Percentiles rank a stretch among this genome's conserved stretches.
These are phyloP conservation scores for Saccharum officinarum DNA, from an alignment of 176 grass and related monocot species.

Conservation along the genomic window DNA sequence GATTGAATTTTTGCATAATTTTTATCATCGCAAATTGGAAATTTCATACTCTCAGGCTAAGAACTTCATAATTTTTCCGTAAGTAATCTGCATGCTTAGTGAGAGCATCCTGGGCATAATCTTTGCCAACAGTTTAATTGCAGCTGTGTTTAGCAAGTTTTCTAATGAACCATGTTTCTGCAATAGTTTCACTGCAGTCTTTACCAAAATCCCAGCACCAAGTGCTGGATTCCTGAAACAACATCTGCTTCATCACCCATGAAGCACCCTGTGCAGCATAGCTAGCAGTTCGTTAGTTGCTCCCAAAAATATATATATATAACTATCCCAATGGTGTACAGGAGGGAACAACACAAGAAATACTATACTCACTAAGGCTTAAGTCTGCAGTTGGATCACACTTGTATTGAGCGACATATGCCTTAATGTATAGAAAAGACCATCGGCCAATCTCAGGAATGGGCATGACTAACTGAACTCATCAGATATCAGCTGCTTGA, in stretches of 20 bases:
- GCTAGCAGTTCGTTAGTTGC: not conserved
- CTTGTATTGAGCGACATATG: constrained; percentile 86
- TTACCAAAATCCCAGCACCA: constrained; percentile 84
- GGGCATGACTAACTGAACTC: constrained; percentile 89
- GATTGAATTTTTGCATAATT: not conserved
- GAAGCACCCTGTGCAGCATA: constrained; percentile 65
- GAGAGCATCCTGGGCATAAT: constrained; percentile 88
- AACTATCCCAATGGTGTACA: not conserved
- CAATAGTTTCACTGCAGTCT: constrained; percentile 84
- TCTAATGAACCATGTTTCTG: constrained; percentile 90
- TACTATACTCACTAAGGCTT: constrained; percentile 92
- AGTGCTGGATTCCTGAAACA: constrained; percentile 88
- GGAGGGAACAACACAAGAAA: not conserved
- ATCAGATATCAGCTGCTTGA: constrained; percentile 91
- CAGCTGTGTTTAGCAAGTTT: constrained; percentile 78
- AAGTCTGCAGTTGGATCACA: constrained; percentile 84
- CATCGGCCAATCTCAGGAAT: constrained; percentile 84
- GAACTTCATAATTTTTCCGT: constrained; percentile 83
- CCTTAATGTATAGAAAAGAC: constrained; percentile 87
- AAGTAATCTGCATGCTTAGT: constrained; percentile 86
- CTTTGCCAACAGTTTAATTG: constrained; percentile 75
- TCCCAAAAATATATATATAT: too few relatives aligned
- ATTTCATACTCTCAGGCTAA: constrained; percentile 67
- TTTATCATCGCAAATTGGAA: not conserved
- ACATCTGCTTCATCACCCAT: constrained; percentile 91